phyloP scores from a whole-genome alignment of 2,329 filamentous ascomycete genomes.

The Alternaria longipes region DNA sequence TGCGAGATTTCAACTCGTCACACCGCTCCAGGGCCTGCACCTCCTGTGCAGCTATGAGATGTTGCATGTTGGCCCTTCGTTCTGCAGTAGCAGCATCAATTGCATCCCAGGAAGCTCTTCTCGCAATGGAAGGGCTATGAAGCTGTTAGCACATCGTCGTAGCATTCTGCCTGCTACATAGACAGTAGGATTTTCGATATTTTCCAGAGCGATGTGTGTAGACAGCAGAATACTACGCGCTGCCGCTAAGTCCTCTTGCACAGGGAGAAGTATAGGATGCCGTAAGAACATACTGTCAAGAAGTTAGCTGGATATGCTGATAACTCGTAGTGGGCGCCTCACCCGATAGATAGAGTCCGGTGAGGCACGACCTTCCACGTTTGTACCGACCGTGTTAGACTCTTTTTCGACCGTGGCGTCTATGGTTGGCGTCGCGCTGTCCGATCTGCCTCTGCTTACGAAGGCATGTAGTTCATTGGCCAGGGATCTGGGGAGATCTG shows the following conservation, averaged over 20 bases:
- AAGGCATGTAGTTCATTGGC: not conserved
- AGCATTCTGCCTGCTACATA: not conserved
- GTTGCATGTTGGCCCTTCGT: not conserved
- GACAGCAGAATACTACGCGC: not conserved
- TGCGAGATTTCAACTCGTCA: not conserved
- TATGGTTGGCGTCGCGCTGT: not conserved
- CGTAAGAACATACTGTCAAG: not conserved
- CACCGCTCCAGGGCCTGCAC: not conserved
- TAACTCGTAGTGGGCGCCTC: not conserved
- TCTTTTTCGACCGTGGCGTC: not conserved
- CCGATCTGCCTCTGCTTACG: not conserved
- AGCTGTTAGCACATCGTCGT: not conserved
- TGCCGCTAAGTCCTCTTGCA: not conserved
- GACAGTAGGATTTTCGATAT: not conserved
- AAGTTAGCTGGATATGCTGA: not conserved
- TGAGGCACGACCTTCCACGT: not conserved
- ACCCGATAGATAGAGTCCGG: not conserved
- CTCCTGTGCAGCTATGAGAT: not conserved
- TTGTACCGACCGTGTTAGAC: not conserved
- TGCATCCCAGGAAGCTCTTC: constrained; percentile 2
- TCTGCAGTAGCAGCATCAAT: not conserved
- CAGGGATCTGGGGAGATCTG: not conserved
- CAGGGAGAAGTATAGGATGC: not conserved
- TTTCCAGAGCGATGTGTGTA: not conserved
- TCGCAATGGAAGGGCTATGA: not conserved